Base-by-base conservation (phyloP, 345 rosid species). In the Carallia pectinifolia region DNA sequence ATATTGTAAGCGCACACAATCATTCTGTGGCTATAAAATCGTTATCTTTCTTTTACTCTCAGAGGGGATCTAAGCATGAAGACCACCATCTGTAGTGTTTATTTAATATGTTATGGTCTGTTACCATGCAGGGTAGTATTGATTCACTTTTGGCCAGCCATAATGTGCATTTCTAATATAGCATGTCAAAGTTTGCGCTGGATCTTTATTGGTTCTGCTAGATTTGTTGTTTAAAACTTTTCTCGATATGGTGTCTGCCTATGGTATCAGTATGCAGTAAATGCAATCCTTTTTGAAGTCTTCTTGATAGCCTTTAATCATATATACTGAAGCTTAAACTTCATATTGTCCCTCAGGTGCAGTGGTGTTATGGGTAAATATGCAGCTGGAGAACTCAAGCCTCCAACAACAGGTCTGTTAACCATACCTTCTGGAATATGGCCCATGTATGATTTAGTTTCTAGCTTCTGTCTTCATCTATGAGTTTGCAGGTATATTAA, bases 281-380 rank as follows among this genome's bases (percentile, higher is more conserved):
- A 7, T 10, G 15, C 37, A 40, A 12, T 19, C 50, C 13, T 54
- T 37, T 66, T 10, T n/a, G 16, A 71, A 33, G 47, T 19, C 29
- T 54, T 48, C 13, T 5, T 53, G 38, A 7, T 18, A 29, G 58
- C 58, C 40, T 58, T 54, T 38, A 30, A 37, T 70, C 61, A 36
- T 39, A 2, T 31, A 69, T 56, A 10, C 31, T 56, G 59, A 64
- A 75, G 31, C 74, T 39, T 44, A 36, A 17, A 47, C 47, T 13
- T 58, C 2, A 64, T 67, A 16, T 15, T 69, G 53, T 52, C 5
- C 66, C 70, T 77, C 85, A 93, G 98, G 98, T 91, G 98, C 71
- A 90, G 98, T 81, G 98, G 98, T 62, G 97, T 94, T 7, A 90
- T 91, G 98, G 98, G 98, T 38, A 91, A 86, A 82, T 94, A 94